Conservation (phyloP, 306 rosid genomes). For the Cucurbita moschata region DNA sequence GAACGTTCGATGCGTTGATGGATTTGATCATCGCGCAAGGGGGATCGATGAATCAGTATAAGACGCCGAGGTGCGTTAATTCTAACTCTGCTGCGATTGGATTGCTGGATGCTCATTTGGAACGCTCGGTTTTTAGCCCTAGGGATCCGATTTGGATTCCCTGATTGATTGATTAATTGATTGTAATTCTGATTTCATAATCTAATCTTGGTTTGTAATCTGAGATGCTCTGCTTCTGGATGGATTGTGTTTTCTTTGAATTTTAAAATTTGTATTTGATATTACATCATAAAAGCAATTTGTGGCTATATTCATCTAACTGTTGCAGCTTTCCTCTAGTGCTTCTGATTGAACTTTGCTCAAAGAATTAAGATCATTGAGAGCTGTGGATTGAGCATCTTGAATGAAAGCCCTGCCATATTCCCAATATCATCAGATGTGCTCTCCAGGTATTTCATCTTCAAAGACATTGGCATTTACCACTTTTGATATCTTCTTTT, state of each 20-base stretch:
- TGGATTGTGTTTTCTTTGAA: too few species aligned
- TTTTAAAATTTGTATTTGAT: too few species aligned
- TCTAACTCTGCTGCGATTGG: constrained; percentile 43
- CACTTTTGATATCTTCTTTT: constrained; percentile 40
- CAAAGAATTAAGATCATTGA: constrained; percentile 37
- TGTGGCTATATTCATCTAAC: constrained; percentile 43
- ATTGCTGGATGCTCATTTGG: constrained; percentile 45
- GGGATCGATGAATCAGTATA: constrained; percentile 79
- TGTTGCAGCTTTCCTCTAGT: constrained; percentile 48
- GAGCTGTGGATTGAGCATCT: constrained; percentile 59
- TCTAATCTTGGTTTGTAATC: too few species aligned
- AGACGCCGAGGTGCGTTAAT: constrained; percentile 75
- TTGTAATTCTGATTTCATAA: too few species aligned
- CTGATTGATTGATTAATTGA: neutral
- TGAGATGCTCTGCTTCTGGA: too few species aligned
- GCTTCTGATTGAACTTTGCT: constrained; percentile 55
- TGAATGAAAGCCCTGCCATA: constrained; percentile 51
- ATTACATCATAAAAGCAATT: constrained; percentile 17
- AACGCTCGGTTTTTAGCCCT: constrained; percentile 53
- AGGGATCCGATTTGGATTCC: constrained; percentile 63
- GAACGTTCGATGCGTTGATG: constrained; percentile 71
- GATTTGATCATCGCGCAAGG: constrained; percentile 62
- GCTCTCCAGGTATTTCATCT: constrained; percentile 42
- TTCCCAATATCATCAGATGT: constrained; percentile 64
- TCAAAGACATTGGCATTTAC: constrained; percentile 44